A percentile compares a stretch with the other conserved stretches of the same genome.
These are phyloP conservation scores for Fusarium ambrosium DNA, from an alignment of 2,329 filamentous ascomycete species.

Conservation along the genomic window DNA sequence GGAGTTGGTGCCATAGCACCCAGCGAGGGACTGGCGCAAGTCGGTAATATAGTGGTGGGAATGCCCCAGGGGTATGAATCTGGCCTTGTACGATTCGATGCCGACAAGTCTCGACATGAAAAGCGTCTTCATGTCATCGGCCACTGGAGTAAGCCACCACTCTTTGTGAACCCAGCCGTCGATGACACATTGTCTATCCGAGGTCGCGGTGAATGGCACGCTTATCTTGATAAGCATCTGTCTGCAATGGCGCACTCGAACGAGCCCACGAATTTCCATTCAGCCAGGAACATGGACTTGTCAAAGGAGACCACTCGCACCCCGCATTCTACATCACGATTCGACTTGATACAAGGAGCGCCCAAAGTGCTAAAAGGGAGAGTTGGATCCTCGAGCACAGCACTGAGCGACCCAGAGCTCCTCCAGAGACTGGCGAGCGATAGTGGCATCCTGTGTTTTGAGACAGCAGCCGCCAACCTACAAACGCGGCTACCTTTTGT, in stretches of 20 bases:
- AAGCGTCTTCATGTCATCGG: background rate
- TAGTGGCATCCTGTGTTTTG: background rate
- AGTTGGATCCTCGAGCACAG: background rate
- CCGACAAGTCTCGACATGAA: accelerated
- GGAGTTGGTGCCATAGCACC: background rate
- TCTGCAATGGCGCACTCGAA: background rate
- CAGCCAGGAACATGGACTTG: background rate
- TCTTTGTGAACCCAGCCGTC: accelerated
- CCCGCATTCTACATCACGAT: background rate
- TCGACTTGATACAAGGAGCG: background rate
- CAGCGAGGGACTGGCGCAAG: accelerated
- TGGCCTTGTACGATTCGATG: background rate
- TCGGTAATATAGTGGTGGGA: slow-evolving; percentile 8
- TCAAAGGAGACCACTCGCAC: background rate
- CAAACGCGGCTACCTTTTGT: background rate
- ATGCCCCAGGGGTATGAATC: background rate
- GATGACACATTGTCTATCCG: accelerated
- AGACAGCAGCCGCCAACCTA: background rate
- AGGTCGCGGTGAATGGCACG: accelerated
- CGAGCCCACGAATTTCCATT: background rate
- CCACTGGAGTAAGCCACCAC: accelerated
- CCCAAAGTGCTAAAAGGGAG: background rate
- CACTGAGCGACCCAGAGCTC: accelerated
- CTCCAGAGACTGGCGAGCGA: accelerated
- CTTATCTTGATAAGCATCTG: background rate